These are phyloP conservation scores for Glebionis coronaria DNA, from an alignment of 129 eudicot genomes.

Conservation along the genomic window DNA sequence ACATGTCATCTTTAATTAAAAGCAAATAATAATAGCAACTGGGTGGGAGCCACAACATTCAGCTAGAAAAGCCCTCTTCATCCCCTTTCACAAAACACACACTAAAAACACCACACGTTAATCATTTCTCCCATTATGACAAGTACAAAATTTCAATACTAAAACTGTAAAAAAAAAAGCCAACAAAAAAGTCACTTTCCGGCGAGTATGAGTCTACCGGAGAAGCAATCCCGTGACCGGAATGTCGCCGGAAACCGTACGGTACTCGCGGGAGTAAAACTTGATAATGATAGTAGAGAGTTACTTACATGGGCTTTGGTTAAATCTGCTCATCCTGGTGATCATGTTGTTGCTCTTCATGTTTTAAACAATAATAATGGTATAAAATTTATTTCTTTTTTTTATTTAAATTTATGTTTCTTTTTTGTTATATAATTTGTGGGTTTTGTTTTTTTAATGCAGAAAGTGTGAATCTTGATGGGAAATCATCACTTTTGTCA, in stretches of 20 bases:
- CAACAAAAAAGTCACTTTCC: too few species aligned
- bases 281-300: conserved; percentile 72
- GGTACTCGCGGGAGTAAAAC: conserved; percentile 82
- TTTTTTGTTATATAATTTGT: too few species aligned
- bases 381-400: background rate
- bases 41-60: too few species aligned
- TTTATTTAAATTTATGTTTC: background rate
- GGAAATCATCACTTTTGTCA: conserved; percentile 66
- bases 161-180: too few species aligned
- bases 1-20: too few species aligned
- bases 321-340: conserved; percentile 82
- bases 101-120: too few species aligned
- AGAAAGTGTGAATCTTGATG: conserved; percentile 64
- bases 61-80: too few species aligned
- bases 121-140: too few species aligned
- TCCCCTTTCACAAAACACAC: too few species aligned
- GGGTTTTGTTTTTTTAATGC: conserved; percentile 12
- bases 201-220: conserved; percentile 39
- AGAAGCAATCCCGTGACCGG: conserved; percentile 15
- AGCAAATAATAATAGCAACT: too few species aligned
- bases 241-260: conserved; percentile 44
- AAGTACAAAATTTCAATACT: too few species aligned
- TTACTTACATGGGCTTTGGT: conserved; percentile 94
- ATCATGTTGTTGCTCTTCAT: conserved; percentile 88
- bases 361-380: conserved; percentile 59